Conservation (phyloP, 768 basidiomycete genomes). For the Pleurotus citrinopileatus region DNA sequence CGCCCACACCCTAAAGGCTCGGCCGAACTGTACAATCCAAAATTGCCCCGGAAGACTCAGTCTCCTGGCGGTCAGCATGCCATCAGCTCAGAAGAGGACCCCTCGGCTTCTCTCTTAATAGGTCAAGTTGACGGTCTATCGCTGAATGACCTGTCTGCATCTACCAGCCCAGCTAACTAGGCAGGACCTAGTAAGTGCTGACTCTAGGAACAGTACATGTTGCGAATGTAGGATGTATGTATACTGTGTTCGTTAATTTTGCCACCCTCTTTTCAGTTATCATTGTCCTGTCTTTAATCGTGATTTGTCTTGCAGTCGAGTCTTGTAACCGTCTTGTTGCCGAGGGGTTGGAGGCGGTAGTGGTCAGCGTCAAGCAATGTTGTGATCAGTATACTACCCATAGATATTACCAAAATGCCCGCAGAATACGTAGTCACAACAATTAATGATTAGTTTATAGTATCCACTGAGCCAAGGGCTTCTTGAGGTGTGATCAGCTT, state of each 20-base stretch:
- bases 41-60: slow-evolving; percentile 22
- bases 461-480: neutral
- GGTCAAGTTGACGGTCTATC: slow-evolving; percentile 34
- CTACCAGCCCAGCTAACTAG: neutral
- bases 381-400: slow-evolving; percentile 9
- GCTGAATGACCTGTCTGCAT: slow-evolving; percentile 24
- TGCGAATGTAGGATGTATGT: neutral
- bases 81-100: slow-evolving; percentile 21
- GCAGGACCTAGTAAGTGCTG: neutral
- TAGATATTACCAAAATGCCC: slow-evolving; percentile 6
- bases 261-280: neutral
- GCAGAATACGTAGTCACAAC: neutral
- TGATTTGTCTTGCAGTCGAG: slow-evolving; percentile 3
- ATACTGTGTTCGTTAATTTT: neutral
- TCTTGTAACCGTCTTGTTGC: slow-evolving; percentile 1
- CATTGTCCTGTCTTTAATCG: neutral
- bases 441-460: neutral
- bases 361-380: neutral
- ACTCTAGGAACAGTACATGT: too few species aligned
- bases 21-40: slow-evolving; percentile 34
- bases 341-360: neutral
- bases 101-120: slow-evolving; percentile 31
- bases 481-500: neutral
- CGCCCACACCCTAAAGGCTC: slow-evolving; percentile 46
- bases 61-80: neutral